Base-by-base conservation (phyloP, 2,329 filamentous ascomycete genomes). In the Alternaria gansuensis region DNA sequence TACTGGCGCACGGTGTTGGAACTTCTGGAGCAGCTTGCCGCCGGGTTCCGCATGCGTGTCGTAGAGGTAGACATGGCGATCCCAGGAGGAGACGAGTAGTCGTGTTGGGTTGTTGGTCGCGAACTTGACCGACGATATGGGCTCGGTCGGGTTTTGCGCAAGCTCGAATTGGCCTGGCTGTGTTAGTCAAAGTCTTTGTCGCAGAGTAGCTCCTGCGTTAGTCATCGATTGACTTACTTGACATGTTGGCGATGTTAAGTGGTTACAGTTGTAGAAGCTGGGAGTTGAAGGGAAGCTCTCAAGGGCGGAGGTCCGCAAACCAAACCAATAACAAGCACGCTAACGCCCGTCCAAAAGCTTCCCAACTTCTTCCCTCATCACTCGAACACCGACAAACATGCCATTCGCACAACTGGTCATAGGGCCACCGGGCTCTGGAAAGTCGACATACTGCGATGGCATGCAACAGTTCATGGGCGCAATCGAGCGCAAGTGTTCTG, bases 401-500 rank as follows among this genome's bases (percentile, higher is more conserved):
- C 84, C 84, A 5, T 86, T 87, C 59, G 83, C 82, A n/a, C 91
- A 96, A 81, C 88, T 97, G 41, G 88, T 97, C 36, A 88, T 97
- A 70, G 95, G 95, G n/a, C 94, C 93, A 67, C 95, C 95, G 6
- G 95, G 95, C 71, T 88, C 93, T 29, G 95, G 95, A 61, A 99
- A 99, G 82, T 97, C 93, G 65, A 99, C 95, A 7, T 97, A 97
- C 77, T 98, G 94, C 83, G 92, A 98, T 87, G 95, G 95, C 75
- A 97, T 99, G 91, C 92, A 97, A 75, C 95, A 99, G 81, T 99
- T 99, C 81, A 90, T 98, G 84, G 90, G 90, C 66, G 94, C 95
- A 64, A 97, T 99, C 75, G 93, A 93, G 60, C 90, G 95, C 56
- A 93, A 96, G 78, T 97, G 92, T 82, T 96, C 92, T 14, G 88